phyloP scores from a whole-genome alignment of 805 yeast genomes.

The Metschnikowia koreensis region DNA sequence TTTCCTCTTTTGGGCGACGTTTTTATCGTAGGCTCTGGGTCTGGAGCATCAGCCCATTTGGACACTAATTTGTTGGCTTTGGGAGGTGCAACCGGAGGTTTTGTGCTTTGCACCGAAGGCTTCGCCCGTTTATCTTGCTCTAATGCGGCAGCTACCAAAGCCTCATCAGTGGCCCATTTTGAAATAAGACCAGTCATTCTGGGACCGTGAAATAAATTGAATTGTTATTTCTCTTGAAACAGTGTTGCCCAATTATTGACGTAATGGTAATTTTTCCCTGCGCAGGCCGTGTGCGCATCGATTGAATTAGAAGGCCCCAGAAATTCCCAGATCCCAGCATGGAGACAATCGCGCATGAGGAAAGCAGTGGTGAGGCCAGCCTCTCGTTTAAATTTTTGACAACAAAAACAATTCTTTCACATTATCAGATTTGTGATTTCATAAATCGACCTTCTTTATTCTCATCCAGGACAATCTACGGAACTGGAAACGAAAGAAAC shows the following conservation, averaged over 20 bases:
- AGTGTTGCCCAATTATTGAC: not conserved
- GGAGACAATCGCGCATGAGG: no score
- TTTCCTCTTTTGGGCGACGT: not conserved
- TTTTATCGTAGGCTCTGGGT: not conserved
- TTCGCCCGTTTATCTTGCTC: not conserved
- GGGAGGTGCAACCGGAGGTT: not conserved
- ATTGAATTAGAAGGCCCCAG: no score
- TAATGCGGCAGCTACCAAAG: slow-evolving; percentile 25
- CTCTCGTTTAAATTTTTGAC: no score
- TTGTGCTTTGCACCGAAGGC: not conserved
- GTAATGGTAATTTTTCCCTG: not conserved
- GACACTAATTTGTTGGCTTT: slow-evolving; percentile 21
- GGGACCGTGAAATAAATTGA: not conserved
- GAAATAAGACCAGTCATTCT: slow-evolving; percentile 25
- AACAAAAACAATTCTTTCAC: no score
- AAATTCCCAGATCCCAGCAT: no score
- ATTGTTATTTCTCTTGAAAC: not conserved
- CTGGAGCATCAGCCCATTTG: slow-evolving; percentile 33
- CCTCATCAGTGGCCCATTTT: slow-evolving; percentile 38
- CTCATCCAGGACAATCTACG: no score
- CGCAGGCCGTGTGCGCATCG: not conserved
- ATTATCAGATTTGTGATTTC: no score
- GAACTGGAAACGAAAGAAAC: no score
- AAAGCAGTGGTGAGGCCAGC: no score
- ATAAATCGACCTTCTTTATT: no score